Percentiles rank a stretch among this genome's conserved stretches.
Conservation (phyloP, 257 asterid species). For the Ehretia macrophylla region DNA sequence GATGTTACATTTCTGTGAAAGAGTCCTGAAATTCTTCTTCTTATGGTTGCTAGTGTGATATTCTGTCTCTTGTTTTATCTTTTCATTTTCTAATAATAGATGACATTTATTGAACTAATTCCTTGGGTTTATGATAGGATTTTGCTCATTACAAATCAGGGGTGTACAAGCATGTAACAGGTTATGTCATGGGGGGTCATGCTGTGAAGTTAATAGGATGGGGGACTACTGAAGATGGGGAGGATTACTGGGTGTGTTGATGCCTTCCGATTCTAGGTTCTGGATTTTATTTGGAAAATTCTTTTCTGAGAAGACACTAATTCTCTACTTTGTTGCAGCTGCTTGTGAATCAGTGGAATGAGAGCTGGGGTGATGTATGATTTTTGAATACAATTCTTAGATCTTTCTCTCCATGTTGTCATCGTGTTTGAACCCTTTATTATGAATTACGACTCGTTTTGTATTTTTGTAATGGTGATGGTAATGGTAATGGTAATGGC, state of each 20-base stretch:
- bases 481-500: too few species aligned
- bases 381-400: slow-evolving; percentile 15
- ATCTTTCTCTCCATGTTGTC: slow-evolving; percentile 6
- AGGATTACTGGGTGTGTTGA: slow-evolving; percentile 78
- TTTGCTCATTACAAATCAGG: slow-evolving; percentile 92
- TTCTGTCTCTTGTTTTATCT: not conserved
- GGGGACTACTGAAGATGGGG: slow-evolving; percentile 82
- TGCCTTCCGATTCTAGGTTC: not conserved
- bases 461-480: too few species aligned
- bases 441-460: too few species aligned
- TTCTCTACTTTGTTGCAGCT: slow-evolving; percentile 47
- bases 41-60: too few species aligned
- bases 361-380: slow-evolving; percentile 97
- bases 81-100: not conserved
- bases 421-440: not conserved
- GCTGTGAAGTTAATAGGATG: slow-evolving; percentile 95
- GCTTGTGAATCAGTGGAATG: slow-evolving; percentile 93
- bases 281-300: not conserved
- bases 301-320: slow-evolving; percentile 6
- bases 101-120: not conserved
- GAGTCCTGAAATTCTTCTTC: too few species aligned
- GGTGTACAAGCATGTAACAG: slow-evolving; percentile 75
- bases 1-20: too few species aligned
- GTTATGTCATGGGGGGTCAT: slow-evolving; percentile 83
- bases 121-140: slow-evolving; percentile 40